phyloP scores from a whole-genome alignment of 192 early-diverging fungal species.

The Allomyces arbusculus region DNA sequence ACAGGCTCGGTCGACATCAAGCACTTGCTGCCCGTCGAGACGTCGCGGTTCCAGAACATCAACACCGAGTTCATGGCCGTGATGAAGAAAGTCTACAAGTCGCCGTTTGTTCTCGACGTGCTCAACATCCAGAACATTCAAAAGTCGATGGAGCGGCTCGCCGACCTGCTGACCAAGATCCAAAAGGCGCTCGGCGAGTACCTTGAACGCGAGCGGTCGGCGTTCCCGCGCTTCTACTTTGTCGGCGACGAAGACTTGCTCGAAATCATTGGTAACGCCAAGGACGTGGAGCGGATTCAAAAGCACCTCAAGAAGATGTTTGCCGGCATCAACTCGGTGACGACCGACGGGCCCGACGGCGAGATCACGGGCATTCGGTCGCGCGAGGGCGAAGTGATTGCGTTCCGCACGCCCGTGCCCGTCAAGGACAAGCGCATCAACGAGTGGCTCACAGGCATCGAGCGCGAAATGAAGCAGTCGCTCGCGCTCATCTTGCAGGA shows the following conservation, averaged over 20 bases:
- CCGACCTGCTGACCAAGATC: slow-evolving; percentile 82
- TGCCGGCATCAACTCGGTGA: slow-evolving; percentile 71
- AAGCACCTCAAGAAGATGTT: slow-evolving; percentile 99
- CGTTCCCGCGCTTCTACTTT: slow-evolving; percentile 99
- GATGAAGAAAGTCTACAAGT: slow-evolving; percentile 99
- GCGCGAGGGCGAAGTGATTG: slow-evolving; percentile 76
- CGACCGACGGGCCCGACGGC: slow-evolving; percentile 58
- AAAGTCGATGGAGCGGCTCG: slow-evolving; percentile 82
- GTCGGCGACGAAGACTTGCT: slow-evolving; percentile 99
- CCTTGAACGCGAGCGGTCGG: slow-evolving; percentile 82
- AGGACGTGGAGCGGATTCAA: slow-evolving; percentile 84
- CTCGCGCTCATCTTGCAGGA: slow-evolving; percentile 56
- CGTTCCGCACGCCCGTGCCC: slow-evolving; percentile 54
- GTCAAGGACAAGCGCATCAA: slow-evolving; percentile 78
- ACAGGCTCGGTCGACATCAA: slow-evolving; percentile 92
- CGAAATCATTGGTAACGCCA: slow-evolving; percentile 98
- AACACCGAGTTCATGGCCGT: slow-evolving; percentile 93
- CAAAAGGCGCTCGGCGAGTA: slow-evolving; percentile 99
- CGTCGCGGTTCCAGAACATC: slow-evolving; percentile 87
- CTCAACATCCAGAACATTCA: slow-evolving; percentile 81
- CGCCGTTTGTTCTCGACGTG: slow-evolving; percentile 88
- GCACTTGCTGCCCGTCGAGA: slow-evolving; percentile 86
- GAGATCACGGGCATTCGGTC: slow-evolving; percentile 68
- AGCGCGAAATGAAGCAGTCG: slow-evolving; percentile 81
- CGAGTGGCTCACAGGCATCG: slow-evolving; percentile 86